A percentile compares a stretch with the other conserved stretches of the same genome.
These are phyloP conservation scores for Penicillium arizonense DNA, from an alignment of 495 filamentous ascomycete species.

Conservation along the genomic window DNA sequence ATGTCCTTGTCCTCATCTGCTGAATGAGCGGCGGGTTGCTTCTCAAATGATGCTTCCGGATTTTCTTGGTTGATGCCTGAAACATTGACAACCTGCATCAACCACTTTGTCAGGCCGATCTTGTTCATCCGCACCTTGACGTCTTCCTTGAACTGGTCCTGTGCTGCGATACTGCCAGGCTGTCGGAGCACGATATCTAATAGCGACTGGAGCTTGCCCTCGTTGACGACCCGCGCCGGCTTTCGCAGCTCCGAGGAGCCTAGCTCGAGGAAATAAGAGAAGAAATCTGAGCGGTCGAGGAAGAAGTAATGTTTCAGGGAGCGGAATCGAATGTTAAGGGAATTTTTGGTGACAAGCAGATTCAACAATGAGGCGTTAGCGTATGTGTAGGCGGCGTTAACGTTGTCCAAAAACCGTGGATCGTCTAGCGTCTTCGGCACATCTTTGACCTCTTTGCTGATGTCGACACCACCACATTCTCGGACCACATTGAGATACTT, in stretches of 20 bases:
- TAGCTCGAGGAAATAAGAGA: constrained; percentile 94
- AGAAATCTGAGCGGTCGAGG: constrained; percentile 95
- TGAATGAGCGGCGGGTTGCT: constrained; percentile 47
- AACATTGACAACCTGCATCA: constrained; percentile 95
- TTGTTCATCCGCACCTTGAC: constrained; percentile 98
- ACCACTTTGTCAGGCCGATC: constrained; percentile 81
- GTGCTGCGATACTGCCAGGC: constrained; percentile 87
- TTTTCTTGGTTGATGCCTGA: constrained; percentile 88
- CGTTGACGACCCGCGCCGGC: constrained; percentile 82
- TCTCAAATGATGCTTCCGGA: constrained; percentile 53
- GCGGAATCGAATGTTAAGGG: constrained; percentile 76
- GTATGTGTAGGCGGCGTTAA: constrained; percentile 90
- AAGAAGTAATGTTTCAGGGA: constrained; percentile 99
- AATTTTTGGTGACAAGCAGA: constrained; percentile 88
- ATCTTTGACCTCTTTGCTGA: constrained; percentile 84
- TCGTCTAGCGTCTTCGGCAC: constrained; percentile 93
- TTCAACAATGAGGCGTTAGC: constrained; percentile 93
- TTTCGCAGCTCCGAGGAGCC: constrained; percentile 84
- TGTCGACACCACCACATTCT: constrained; percentile 93
- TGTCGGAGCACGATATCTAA: constrained; percentile 93
- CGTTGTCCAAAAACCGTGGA: constrained; percentile 84
- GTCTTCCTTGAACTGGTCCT: constrained; percentile 97
- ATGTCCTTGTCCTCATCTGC: constrained; percentile 81
- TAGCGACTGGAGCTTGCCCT: constrained; percentile 87
- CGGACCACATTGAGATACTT: constrained; percentile 98